phyloP scores from a whole-genome alignment of 1,284 basidiomycete species.

The Tausonia pullulans region DNA sequence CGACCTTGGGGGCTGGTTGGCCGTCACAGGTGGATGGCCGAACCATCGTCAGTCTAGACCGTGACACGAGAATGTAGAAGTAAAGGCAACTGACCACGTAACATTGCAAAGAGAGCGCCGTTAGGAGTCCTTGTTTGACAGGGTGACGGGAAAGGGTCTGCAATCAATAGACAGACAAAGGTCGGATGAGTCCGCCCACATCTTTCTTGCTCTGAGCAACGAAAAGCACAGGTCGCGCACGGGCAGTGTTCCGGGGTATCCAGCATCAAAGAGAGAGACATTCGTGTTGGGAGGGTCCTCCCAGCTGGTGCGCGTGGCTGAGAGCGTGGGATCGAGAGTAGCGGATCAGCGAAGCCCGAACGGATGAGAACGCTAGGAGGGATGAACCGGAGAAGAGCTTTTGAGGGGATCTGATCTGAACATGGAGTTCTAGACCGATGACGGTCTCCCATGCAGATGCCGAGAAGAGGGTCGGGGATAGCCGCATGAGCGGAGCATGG shows the following conservation, averaged over 20 bases:
- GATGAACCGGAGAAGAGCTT: not conserved
- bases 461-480: not conserved
- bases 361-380: not conserved
- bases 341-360: no score
- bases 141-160: conserved; percentile 69
- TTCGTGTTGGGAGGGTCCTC: conserved; percentile 55
- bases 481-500: no score
- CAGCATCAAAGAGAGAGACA: conserved; percentile 76
- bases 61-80: not conserved
- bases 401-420: not conserved
- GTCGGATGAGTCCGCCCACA: not conserved
- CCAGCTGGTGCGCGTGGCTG: conserved; percentile 46
- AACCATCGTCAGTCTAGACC: not conserved
- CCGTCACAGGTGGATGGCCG: not conserved
- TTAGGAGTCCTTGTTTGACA: conserved; percentile 66
- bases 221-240: conserved; percentile 39
- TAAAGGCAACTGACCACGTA: conserved; percentile 38
- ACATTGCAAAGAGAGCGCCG: conserved; percentile 69
- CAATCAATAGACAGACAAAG: not conserved
- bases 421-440: not conserved
- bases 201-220: not conserved
- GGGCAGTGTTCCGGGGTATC: conserved; percentile 85
- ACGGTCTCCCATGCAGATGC: not conserved
- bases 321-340: conserved; percentile 19
- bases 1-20: conserved; percentile 47